Percentiles rank a stretch among this genome's conserved stretches.
Evolutionary conservation across 192 early-diverging fungal species (phyloP).

Genomic region (Coemansia sp.): DNA sequence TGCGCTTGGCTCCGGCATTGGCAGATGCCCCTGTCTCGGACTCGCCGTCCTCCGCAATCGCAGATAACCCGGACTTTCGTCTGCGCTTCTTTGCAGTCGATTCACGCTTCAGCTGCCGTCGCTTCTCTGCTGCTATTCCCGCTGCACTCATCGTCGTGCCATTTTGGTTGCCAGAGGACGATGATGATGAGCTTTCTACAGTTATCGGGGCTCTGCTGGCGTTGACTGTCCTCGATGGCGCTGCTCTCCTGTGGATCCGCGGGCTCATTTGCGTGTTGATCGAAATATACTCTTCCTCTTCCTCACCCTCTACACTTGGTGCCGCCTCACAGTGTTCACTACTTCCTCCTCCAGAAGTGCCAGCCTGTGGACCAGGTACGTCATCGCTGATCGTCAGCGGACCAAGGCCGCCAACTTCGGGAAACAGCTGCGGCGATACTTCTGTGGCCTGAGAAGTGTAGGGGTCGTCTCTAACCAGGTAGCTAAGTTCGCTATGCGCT

Average conservation of each 20-base stretch:
- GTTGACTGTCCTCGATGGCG: neutral
- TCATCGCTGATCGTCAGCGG: conserved; percentile 2
- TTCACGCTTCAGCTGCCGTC: neutral
- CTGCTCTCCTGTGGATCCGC: neutral
- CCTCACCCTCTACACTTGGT: neutral
- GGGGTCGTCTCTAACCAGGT: neutral
- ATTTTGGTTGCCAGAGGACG: neutral
- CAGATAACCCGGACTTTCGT: neutral
- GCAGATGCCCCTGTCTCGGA: no score
- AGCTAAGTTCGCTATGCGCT: neutral
- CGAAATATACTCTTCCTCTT: conserved; percentile 12
- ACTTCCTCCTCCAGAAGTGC: neutral
- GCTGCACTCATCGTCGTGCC: neutral
- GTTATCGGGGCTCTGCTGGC: conserved; percentile 2
- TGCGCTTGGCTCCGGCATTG: neutral
- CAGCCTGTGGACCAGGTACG: neutral
- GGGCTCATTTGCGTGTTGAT: conserved; percentile 30
- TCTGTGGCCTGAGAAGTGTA: neutral
- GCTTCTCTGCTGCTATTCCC: neutral
- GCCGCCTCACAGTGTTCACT: no score
- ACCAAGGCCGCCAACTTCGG: neutral
- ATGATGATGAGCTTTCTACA: neutral
- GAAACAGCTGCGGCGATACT: neutral
- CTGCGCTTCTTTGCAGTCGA: neutral
- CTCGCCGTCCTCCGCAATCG: neutral